phyloP scores from a whole-genome alignment of 805 yeast genomes.

The Candida anglica region DNA sequence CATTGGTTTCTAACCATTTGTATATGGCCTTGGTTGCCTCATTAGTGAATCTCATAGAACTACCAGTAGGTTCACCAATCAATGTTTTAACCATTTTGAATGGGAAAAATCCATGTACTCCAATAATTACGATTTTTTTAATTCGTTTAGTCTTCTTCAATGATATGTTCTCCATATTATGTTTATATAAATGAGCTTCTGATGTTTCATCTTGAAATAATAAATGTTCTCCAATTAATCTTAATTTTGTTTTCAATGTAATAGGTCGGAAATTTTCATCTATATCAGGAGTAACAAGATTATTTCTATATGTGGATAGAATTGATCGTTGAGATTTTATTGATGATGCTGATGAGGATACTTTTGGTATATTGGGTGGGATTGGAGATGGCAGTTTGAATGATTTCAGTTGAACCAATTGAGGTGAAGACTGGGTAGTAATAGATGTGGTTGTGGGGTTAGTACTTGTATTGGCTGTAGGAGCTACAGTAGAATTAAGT shows the following conservation, averaged over 20 bases:
- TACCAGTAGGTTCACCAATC: slow-evolving; percentile 36
- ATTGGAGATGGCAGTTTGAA: not conserved
- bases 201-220: slow-evolving; percentile 16
- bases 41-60: slow-evolving; percentile 22
- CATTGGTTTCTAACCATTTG: slow-evolving; percentile 19
- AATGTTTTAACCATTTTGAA: slow-evolving; percentile 32
- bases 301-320: slow-evolving; percentile 1
- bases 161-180: slow-evolving; percentile 4
- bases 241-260: slow-evolving; percentile 17
- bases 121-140: slow-evolving; percentile 27
- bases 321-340: slow-evolving; percentile 1
- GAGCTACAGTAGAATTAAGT: not conserved
- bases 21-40: slow-evolving; percentile 25
- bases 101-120: slow-evolving; percentile 39
- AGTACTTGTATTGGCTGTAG: not conserved
- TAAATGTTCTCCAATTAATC: slow-evolving; percentile 19
- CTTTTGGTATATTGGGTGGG: no score
- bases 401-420: not conserved
- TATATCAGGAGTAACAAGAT: slow-evolving; percentile 15
- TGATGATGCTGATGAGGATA: slow-evolving; percentile 3
- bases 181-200: slow-evolving; percentile 25
- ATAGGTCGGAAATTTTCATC: slow-evolving; percentile 19
- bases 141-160: slow-evolving; percentile 7
- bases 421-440: not conserved
- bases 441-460: not conserved